Percentiles rank a stretch among this genome's conserved stretches.
Conservation (phyloP, 371 early-diverging fungal genomes). For the Catenaria anguillulae region DNA sequence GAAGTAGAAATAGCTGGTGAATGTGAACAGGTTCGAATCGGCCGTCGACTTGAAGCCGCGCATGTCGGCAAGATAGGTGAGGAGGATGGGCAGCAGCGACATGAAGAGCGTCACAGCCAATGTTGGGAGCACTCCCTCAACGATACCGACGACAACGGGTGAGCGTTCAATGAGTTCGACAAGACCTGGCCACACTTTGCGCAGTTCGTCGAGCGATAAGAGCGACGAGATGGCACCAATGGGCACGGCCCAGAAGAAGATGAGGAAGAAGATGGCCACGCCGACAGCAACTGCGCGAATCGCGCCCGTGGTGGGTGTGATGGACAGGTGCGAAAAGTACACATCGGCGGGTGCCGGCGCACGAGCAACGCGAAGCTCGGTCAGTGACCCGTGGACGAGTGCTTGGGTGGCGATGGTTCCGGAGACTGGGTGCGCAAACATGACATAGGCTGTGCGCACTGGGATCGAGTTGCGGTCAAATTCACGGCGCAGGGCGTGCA, state of each 20-base stretch:
- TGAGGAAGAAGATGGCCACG: background rate
- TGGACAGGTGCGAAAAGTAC: background rate
- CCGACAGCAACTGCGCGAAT: background rate
- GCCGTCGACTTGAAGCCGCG: background rate
- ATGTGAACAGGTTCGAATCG: background rate
- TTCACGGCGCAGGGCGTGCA: background rate
- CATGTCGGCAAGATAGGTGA: background rate
- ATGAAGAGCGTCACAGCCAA: background rate
- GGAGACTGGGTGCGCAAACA: constrained; percentile 1
- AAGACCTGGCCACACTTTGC: background rate
- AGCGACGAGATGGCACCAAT: background rate
- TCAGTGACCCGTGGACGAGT: background rate
- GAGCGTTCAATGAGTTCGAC: background rate
- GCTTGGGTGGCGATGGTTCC: constrained; percentile 1
- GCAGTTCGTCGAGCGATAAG: background rate
- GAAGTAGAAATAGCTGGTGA: background rate
- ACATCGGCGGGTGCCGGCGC: constrained; percentile 1
- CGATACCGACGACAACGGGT: background rate
- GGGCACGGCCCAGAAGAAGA: constrained; percentile 7
- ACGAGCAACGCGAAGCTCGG: background rate
- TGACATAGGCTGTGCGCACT: background rate
- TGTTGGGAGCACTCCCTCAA: background rate
- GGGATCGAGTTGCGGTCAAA: background rate
- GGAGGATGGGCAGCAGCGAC: background rate
- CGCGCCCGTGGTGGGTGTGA: background rate